These are phyloP conservation scores for Geotrichum aggregatum DNA, from an alignment of 1,139 yeast species.

Conservation along the genomic window DNA sequence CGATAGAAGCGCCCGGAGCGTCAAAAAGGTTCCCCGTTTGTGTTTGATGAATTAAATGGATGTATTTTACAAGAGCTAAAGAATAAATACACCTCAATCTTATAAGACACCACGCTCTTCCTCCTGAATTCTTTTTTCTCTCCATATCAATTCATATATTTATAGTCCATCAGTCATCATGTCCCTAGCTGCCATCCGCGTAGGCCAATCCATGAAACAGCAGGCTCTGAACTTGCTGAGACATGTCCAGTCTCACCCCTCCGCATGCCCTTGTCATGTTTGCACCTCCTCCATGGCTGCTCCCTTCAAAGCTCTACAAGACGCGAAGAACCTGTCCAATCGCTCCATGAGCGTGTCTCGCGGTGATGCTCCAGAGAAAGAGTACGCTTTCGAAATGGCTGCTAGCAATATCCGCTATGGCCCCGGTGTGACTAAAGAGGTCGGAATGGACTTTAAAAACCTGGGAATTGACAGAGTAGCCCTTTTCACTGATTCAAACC, in stretches of 20 bases:
- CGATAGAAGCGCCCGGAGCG: too few relatives aligned
- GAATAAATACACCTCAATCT: too few relatives aligned
- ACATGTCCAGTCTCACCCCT: conserved; percentile 35
- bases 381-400: conserved; percentile 44
- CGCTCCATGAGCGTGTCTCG: conserved; percentile 23
- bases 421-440: conserved; percentile 41
- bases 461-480: conserved; percentile 36
- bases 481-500: conserved; percentile 24
- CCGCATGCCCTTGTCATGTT: conserved; percentile 38
- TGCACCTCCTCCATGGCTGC: conserved; percentile 28
- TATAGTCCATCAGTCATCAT: neutral
- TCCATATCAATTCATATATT: neutral
- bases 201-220: conserved; percentile 13
- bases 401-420: conserved; percentile 43
- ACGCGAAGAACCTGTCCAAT: conserved; percentile 22
- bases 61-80: too few relatives aligned
- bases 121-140: neutral
- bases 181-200: conserved; percentile 2
- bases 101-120: neutral
- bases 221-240: conserved; percentile 26
- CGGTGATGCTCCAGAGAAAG: conserved; percentile 29
- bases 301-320: conserved; percentile 19
- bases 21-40: too few relatives aligned
- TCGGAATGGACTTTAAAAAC: conserved; percentile 42
- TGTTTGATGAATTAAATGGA: too few relatives aligned